Percentiles rank a stretch among this genome's conserved stretches.
These are phyloP conservation scores for Clarireedia hainanense DNA, from an alignment of 2,329 filamentous ascomycete species.

Conservation along the genomic window DNA sequence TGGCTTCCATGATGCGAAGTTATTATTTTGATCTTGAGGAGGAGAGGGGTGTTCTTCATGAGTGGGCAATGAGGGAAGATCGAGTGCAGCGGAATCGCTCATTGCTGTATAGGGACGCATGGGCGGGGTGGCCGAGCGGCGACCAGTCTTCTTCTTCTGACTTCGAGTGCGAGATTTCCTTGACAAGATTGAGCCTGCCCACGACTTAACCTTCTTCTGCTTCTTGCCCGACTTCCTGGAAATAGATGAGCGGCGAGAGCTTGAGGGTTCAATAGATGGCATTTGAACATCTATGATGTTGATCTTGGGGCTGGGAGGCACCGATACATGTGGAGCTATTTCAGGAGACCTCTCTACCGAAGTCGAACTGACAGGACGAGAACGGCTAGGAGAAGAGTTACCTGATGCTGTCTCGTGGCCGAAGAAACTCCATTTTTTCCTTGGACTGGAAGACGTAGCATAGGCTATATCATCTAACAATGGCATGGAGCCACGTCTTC, in stretches of 20 bases:
- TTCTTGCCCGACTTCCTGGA: slow-evolving; percentile 37
- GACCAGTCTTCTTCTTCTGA: slow-evolving; percentile 34
- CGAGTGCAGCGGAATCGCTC: slow-evolving; percentile 19
- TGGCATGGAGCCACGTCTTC: slow-evolving; percentile 52
- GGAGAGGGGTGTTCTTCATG: slow-evolving; percentile 8
- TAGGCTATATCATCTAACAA: slow-evolving; percentile 35
- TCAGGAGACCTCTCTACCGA: slow-evolving; percentile 30
- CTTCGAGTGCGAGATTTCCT: slow-evolving; percentile 39
- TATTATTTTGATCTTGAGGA: slow-evolving; percentile 18
- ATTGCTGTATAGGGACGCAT: slow-evolving; percentile 26
- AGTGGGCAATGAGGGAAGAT: slow-evolving; percentile 12
- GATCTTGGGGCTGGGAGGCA: neutral
- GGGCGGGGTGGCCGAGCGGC: slow-evolving; percentile 38
- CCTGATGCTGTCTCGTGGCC: slow-evolving; percentile 25
- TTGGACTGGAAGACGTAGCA: slow-evolving; percentile 27
- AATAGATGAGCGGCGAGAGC: slow-evolving; percentile 23
- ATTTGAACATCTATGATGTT: slow-evolving; percentile 16
- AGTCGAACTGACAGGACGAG: slow-evolving; percentile 35
- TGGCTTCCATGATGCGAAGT: slow-evolving; percentile 33
- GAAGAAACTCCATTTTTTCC: slow-evolving; percentile 30
- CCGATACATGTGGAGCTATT: slow-evolving; percentile 9
- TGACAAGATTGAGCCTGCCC: slow-evolving; percentile 44
- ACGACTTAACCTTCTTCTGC: slow-evolving; percentile 67
- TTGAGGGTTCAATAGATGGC: slow-evolving; percentile 18
- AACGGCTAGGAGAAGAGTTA: slow-evolving; percentile 37